Evolutionary conservation across 306 rosid genomes (phyloP).

Genomic region (Argentina anserina): DNA sequence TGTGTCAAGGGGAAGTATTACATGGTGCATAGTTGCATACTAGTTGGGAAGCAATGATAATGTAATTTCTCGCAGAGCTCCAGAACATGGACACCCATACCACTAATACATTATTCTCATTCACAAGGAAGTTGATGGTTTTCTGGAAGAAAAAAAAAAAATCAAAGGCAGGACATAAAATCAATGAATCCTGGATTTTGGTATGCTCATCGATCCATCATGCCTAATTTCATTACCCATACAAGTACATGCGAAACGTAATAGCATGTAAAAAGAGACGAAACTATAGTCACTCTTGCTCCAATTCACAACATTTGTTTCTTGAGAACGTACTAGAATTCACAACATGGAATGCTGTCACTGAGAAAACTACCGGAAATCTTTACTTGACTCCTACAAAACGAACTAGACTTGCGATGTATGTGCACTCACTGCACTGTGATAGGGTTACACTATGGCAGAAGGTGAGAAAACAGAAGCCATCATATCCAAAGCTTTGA

Average conservation of each 20-base stretch:
- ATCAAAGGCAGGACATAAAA: neutral
- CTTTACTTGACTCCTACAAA: neutral
- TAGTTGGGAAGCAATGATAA: conserved; percentile 19
- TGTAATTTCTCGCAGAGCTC: conserved; percentile 6
- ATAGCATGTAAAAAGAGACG: no score
- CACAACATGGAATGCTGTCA: neutral
- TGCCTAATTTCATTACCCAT: neutral
- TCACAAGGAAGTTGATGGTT: conserved; percentile 4
- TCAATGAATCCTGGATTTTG: neutral
- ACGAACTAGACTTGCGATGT: neutral
- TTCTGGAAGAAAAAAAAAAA: neutral
- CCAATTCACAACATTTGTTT: no score
- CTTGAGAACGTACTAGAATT: no score
- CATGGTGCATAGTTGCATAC: conserved; percentile 8
- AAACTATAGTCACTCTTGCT: no score
- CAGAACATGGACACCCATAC: conserved; percentile 26
- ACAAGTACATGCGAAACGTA: neutral
- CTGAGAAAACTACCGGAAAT: neutral
- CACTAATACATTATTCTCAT: neutral
- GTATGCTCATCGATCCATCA: neutral
- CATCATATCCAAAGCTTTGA: neutral
- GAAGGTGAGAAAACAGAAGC: neutral
- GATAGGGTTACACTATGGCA: neutral
- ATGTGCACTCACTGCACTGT: neutral
- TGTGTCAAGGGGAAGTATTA: conserved; percentile 10